These are phyloP conservation scores for Austroboletus niveus DNA, from an alignment of 1,284 basidiomycete genomes.

Conservation along the genomic window DNA sequence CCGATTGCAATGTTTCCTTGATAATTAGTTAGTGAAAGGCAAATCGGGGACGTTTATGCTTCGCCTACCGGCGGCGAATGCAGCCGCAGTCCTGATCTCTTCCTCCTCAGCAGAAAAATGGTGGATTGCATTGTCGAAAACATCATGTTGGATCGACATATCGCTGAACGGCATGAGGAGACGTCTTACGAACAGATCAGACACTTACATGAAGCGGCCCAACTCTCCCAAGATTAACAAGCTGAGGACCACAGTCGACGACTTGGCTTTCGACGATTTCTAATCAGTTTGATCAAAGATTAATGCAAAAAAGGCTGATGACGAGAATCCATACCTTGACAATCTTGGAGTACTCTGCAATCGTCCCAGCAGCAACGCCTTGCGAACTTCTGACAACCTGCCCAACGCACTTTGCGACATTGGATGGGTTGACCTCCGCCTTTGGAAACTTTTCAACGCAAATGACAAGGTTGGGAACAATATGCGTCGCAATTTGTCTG, in stretches of 20 bases:
- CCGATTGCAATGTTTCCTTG: conserved; percentile 93
- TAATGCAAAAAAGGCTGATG: not conserved
- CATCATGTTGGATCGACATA: conserved; percentile 72
- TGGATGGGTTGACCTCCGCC: conserved; percentile 55
- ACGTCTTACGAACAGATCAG: not conserved
- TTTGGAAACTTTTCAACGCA: conserved; percentile 58
- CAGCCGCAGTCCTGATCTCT: conserved; percentile 83
- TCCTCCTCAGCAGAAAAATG: conserved; percentile 78
- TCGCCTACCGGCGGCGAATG: conserved; percentile 80
- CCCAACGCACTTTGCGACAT: conserved; percentile 83
- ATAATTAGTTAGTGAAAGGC: conserved; percentile 14
- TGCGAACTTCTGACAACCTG: conserved; percentile 72
- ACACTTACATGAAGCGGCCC: conserved; percentile 77
- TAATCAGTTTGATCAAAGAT: conserved; percentile 22
- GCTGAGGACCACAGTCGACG: conserved; percentile 73
- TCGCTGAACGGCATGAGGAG: conserved; percentile 52
- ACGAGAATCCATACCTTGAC: conserved; percentile 54
- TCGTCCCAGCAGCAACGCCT: conserved; percentile 72
- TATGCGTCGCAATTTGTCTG: conserved; percentile 72
- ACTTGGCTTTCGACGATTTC: conserved; percentile 64
- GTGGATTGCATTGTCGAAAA: conserved; percentile 73
- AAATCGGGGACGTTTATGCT: not conserved
- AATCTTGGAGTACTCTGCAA: conserved; percentile 77
- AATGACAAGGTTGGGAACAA: conserved; percentile 69
- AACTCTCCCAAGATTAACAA: conserved; percentile 88